phyloP scores from a whole-genome alignment of 2,329 filamentous ascomycete species.

The Pyrenochaeta sp. region DNA sequence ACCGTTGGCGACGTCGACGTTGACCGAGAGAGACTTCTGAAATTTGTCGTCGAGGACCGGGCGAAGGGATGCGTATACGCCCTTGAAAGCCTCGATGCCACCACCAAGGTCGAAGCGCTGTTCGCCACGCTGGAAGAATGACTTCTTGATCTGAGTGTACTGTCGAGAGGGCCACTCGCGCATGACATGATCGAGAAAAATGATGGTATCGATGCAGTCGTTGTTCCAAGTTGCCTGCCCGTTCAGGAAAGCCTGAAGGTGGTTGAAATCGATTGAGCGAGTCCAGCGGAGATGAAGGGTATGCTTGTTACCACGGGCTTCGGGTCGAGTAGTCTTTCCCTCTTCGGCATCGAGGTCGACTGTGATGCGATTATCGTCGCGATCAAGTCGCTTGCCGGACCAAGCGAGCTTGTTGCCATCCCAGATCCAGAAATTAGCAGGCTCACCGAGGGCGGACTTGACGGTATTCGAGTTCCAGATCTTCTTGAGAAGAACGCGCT shows the following conservation, averaged over 20 bases:
- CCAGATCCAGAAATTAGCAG: constrained; percentile 69
- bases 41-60: constrained; percentile 65
- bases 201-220: constrained; percentile 79
- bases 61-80: constrained; percentile 85
- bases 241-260: constrained; percentile 72
- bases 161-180: constrained; percentile 77
- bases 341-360: constrained; percentile 79
- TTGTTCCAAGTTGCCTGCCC: constrained; percentile 60
- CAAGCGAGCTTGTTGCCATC: constrained; percentile 89
- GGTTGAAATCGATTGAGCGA: constrained; percentile 72
- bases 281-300: constrained; percentile 70
- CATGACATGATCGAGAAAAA: constrained; percentile 89
- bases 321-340: constrained; percentile 31
- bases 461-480: constrained; percentile 75
- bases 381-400: constrained; percentile 51
- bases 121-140: constrained; percentile 74
- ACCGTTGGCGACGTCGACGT: constrained; percentile 90
- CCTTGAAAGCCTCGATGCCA: constrained; percentile 82
- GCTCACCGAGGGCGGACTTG: constrained; percentile 60
- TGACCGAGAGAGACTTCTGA: constrained; percentile 75
- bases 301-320: constrained; percentile 58
- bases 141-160: constrained; percentile 78
- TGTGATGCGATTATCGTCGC: constrained; percentile 52
- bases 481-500: constrained; percentile 74
- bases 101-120: constrained; percentile 64